Base-by-base conservation (phyloP, 2,329 filamentous ascomycete genomes). In the Stemphylium vesicarium region DNA sequence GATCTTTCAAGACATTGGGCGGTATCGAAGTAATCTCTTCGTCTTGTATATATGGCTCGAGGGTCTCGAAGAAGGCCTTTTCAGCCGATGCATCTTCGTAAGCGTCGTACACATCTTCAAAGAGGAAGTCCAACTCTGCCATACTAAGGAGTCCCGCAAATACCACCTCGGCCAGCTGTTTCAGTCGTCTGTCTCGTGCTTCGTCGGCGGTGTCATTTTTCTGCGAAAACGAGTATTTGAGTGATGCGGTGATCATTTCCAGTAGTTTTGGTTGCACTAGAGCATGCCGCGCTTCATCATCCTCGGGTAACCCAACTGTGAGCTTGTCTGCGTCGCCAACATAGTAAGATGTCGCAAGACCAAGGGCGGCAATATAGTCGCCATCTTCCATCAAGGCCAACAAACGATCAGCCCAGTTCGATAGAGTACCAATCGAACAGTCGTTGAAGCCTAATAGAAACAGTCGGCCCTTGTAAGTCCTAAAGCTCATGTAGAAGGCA, bases 401-500 rank as follows among this genome's bases (percentile, higher is more conserved):
- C 15, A 99, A 80, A 36, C 95, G 84, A 75, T 99, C 95, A 2
- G 95, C 94, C 95, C 95, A 99, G 65, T 99, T 99, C 0, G 95
- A 98, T 31, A 99, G 78, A 4, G 90, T 90, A 2, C 95, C 95
- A 42, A 98, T 91, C 0, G 92, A 91, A 36, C 97, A 81, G 70
- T 98, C 94, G 69, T 94, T 95, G 78, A 94, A 93, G n/a, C 95
- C 93, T 8, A 99, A 82, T 4, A 98, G 79, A 70, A 99, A 99
- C 32, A 97, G 81, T 26, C 94, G 86, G 4, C 95, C 93, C 75
- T 98, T 99, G 78, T 98, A 99, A 3, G 92, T 85, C 69, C 91
- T 92, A 77, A 98, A 94, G 75, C 94, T 97, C 92, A 98, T 98
- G 72, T 94, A 94, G 66, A 97, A 99, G 0, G 93, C 95, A 80